Evolutionary conservation across 1,284 basidiomycete genomes (phyloP).

Genomic region (Ganoderma lucidum): DNA sequence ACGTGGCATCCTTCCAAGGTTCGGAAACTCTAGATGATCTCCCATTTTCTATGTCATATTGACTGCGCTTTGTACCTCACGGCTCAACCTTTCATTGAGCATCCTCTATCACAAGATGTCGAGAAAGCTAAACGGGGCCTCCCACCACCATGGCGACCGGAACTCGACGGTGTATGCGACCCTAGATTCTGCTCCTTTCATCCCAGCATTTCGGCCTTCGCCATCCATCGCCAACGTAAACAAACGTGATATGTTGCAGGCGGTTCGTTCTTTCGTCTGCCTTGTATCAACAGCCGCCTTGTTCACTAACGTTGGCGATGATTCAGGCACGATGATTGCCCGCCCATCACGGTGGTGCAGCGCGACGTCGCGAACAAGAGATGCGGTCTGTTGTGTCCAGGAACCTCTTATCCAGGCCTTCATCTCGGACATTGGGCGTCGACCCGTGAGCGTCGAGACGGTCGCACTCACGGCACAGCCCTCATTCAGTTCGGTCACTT

Average conservation of each 20-base stretch:
- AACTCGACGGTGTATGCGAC: not conserved
- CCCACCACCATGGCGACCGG: not conserved
- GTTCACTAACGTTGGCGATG: not conserved
- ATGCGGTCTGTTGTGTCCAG: not conserved
- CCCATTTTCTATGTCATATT: not conserved
- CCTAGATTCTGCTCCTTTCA: not conserved
- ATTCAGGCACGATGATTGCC: not conserved
- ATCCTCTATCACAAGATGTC: conserved; percentile 7
- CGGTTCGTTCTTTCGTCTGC: not conserved
- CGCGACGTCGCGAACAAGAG: not conserved
- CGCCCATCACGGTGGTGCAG: not conserved
- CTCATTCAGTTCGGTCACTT: conserved; percentile 16
- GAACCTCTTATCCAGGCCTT: not conserved
- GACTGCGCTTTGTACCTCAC: not conserved
- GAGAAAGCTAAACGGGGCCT: not conserved
- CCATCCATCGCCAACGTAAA: not conserved
- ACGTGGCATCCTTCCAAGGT: not conserved
- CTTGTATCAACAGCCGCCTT: conserved; percentile 3
- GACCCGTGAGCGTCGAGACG: not conserved
- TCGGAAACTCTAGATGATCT: not conserved
- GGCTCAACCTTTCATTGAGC: not conserved
- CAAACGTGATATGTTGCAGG: not conserved
- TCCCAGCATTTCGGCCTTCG: not conserved
- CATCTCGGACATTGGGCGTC: conserved; percentile 7
- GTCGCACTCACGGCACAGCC: conserved; percentile 5